Conservation (phyloP, 768 basidiomycete genomes). For the Lactarius hengduanensis region DNA sequence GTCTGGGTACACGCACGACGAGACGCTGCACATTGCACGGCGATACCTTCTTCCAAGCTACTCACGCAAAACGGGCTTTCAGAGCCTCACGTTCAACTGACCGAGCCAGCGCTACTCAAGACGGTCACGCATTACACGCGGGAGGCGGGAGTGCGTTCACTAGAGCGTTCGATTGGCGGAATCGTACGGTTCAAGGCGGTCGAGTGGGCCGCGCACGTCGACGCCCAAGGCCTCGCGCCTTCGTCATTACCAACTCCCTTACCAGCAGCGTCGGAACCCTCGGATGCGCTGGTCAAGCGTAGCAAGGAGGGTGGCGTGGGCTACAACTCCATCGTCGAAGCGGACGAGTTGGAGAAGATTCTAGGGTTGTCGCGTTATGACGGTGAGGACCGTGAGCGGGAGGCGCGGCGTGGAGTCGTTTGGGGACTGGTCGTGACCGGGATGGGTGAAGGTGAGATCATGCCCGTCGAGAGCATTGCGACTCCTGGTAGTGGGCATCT, state of each 20-base stretch:
- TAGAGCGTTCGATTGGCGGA: conserved; percentile 83
- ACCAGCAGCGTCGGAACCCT: not conserved
- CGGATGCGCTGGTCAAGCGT: not conserved
- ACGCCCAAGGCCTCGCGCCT: conserved; percentile 34
- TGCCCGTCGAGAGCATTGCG: conserved; percentile 81
- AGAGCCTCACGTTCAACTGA: conserved; percentile 57
- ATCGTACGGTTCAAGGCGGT: conserved; percentile 91
- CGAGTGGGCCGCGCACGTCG: conserved; percentile 75
- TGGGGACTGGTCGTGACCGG: conserved; percentile 89
- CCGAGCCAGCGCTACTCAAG: conserved; percentile 65
- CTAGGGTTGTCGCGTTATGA: conserved; percentile 81
- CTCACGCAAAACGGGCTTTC: conserved; percentile 73
- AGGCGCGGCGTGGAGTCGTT: conserved; percentile 71
- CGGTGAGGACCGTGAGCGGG: conserved; percentile 73
- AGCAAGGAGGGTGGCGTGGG: not conserved
- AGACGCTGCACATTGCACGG: conserved; percentile 87
- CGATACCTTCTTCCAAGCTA: conserved; percentile 91
- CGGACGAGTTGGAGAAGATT: conserved; percentile 76
- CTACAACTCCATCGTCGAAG: conserved; percentile 63
- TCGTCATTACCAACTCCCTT: conserved; percentile 20
- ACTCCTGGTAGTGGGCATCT: conserved; percentile 74
- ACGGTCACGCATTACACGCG: conserved; percentile 81
- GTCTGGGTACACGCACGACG: conserved; percentile 83
- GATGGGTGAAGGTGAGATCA: conserved; percentile 79
- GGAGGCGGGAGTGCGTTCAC: conserved; percentile 89